A percentile compares a stretch with the other conserved stretches of the same genome.
These are phyloP conservation scores for Ephemerocybe angulata DNA, from an alignment of 768 basidiomycete species.

Conservation along the genomic window DNA sequence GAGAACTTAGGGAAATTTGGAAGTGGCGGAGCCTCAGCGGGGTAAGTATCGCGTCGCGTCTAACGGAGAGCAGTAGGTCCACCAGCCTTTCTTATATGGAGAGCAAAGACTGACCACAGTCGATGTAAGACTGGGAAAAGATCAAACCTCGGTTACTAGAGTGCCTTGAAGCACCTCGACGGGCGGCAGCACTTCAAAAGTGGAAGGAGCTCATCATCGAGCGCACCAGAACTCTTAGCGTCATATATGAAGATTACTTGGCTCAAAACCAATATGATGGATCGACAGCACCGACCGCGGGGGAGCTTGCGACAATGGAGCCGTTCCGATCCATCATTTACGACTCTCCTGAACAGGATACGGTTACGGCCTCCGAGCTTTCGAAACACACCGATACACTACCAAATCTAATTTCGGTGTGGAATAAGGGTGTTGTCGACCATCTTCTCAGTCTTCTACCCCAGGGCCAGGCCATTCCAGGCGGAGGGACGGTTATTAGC, in stretches of 20 bases:
- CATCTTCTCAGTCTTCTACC: background rate
- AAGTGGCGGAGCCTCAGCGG: too few species aligned
- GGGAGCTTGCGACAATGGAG: background rate
- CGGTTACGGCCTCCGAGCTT: background rate
- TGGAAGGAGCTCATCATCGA: background rate
- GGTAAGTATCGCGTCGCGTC: too few species aligned
- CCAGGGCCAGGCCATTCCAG: background rate
- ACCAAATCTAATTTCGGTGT: background rate
- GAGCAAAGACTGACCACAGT: too few species aligned
- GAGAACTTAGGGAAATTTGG: too few species aligned
- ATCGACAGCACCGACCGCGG: background rate
- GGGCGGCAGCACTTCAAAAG: background rate
- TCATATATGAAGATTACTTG: background rate
- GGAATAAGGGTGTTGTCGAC: background rate
- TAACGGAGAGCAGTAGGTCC: too few species aligned
- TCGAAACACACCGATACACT: background rate
- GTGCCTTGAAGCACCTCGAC: background rate
- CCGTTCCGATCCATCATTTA: conserved; percentile 6
- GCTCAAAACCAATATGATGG: background rate
- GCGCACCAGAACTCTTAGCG: background rate
- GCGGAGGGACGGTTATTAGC: too few species aligned
- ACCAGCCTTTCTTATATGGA: too few species aligned
- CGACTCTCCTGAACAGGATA: background rate
- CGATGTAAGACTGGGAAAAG: conserved; percentile 5
- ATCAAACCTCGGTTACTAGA: background rate